Base-by-base conservation (phyloP, 1,139 yeast species). In the Diutina scorzettiae region DNA sequence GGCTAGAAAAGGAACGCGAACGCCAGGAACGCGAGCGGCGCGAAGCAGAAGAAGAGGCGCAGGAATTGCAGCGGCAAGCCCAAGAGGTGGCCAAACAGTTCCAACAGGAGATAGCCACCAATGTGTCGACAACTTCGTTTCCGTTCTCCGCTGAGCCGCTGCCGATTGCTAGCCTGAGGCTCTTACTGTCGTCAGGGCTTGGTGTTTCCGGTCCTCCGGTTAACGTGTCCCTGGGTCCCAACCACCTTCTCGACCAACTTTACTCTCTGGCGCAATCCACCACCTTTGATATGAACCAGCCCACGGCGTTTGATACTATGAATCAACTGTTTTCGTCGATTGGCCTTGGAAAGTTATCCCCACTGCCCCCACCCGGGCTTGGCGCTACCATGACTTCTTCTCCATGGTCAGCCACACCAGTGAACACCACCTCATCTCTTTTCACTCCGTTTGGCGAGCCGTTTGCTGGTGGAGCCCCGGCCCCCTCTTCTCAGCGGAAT, bases 1-100 rank as follows among this genome's bases (percentile, higher is more conserved):
- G 44, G 33, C 42, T 40, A 9, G 42, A 43, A 42, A 24, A 25
- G 3, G 37, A 32, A 19, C 37, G 57, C 49, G 62, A 62, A 52
- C 60, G 23, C 12, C 21, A 31, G 16, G 37, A 44, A 28, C 25
- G 23, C 12, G 41, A 39, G 18, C 14, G 37, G 5, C 20, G 21
- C 2, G 37, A 32, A 19, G 37, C 37, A n/a, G 37, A 32, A 21
- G 37, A 32, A 20, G 37, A 32, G n/a, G 37, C 37, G 2, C 12
- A 12, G 14, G 37, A 32, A n/a, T 21, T 32, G n/a, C 37, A 32
- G 20, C 37, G 37, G 6, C 37, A 32, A n/a, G 20, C 37, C 2
- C 25, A 20, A 9, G 37, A 32, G n/a, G 37, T 32, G 37, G 37
- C 37, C 6, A 21, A 12, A 9, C 37, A 32, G 12, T 32, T 32